phyloP scores from a whole-genome alignment of 441 rosid genomes.

The Euphorbia celastroides region DNA sequence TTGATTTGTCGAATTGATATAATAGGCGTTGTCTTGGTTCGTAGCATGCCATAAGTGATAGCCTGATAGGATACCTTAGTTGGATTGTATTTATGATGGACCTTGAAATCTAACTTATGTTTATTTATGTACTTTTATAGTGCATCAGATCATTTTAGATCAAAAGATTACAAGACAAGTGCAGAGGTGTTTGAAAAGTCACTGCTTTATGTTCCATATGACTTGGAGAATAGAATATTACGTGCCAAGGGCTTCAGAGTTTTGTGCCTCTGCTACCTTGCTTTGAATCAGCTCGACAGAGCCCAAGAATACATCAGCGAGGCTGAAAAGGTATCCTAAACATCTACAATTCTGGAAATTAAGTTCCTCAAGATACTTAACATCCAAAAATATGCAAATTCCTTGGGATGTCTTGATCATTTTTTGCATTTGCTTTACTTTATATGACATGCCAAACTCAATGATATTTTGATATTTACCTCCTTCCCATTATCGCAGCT shows the following conservation, averaged over 20 bases:
- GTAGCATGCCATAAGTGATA: neutral
- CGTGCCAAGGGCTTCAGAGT: constrained; percentile 96
- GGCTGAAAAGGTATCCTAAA: constrained; percentile 72
- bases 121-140: constrained; percentile 33
- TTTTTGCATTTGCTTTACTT: neutral
- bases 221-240: constrained; percentile 54
- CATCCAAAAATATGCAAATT: constrained; percentile 2
- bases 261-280: constrained; percentile 86
- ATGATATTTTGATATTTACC: constrained; percentile 3
- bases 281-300: constrained; percentile 68
- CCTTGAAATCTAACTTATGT: neutral
- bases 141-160: constrained; percentile 67
- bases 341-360: constrained; percentile 9
- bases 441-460: constrained; percentile 1
- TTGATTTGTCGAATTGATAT: neutral
- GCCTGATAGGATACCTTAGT: neutral
- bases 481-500: constrained; percentile 56
- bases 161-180: constrained; percentile 69
- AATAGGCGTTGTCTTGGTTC: neutral
- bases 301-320: constrained; percentile 81
- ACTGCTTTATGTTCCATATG: constrained; percentile 74
- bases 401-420: neutral
- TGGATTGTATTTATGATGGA: neutral
- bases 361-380: constrained; percentile 5
- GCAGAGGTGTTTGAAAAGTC: constrained; percentile 93